Evolutionary conservation across 352 stramenopile genomes (phyloP).

Genomic region (Globisporangium camurandrum): DNA sequence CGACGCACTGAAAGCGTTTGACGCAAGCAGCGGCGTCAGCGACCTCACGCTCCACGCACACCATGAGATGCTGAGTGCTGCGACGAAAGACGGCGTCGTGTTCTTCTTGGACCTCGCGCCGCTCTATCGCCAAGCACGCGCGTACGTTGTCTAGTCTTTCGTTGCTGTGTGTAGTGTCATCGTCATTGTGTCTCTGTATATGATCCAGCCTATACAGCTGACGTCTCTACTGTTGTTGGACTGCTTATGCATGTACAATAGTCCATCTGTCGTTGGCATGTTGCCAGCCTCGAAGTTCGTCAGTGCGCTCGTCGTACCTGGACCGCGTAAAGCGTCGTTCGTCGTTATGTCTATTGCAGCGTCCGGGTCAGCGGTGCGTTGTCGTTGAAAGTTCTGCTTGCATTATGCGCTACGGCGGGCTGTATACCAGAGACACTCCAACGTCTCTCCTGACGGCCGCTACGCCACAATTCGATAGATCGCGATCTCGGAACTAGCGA

Average conservation of each 20-base stretch:
- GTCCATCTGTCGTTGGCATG: slow-evolving; percentile 30
- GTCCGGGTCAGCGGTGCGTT: slow-evolving; percentile 24
- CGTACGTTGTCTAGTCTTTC: too few relatives aligned
- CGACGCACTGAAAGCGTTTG: slow-evolving; percentile 49
- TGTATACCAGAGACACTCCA: not conserved
- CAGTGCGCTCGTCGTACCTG: slow-evolving; percentile 28
- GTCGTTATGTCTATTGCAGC: slow-evolving; percentile 35
- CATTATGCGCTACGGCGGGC: not conserved
- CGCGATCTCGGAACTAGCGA: slow-evolving; percentile 42
- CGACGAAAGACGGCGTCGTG: slow-evolving; percentile 53
- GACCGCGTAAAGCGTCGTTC: slow-evolving; percentile 36
- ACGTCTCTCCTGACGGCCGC: not conserved
- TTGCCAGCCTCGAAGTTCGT: slow-evolving; percentile 47
- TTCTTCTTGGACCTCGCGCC: slow-evolving; percentile 62
- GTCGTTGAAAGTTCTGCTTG: too few relatives aligned
- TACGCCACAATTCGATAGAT: slow-evolving; percentile 15
- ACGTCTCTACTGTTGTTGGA: not conserved
- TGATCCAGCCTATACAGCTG: not conserved
- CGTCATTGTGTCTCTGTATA: not conserved
- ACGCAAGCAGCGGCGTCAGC: slow-evolving; percentile 42
- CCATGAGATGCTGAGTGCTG: slow-evolving; percentile 46
- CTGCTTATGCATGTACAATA: too few relatives aligned
- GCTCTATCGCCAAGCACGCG: slow-evolving; percentile 42
- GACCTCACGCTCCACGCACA: slow-evolving; percentile 59
- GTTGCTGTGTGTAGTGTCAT: too few relatives aligned